Evolutionary conservation across 2,329 filamentous ascomycete species (phyloP), one percentile per base, ranked within the genome.

Genomic region (Talaromyces sp.): DNA sequence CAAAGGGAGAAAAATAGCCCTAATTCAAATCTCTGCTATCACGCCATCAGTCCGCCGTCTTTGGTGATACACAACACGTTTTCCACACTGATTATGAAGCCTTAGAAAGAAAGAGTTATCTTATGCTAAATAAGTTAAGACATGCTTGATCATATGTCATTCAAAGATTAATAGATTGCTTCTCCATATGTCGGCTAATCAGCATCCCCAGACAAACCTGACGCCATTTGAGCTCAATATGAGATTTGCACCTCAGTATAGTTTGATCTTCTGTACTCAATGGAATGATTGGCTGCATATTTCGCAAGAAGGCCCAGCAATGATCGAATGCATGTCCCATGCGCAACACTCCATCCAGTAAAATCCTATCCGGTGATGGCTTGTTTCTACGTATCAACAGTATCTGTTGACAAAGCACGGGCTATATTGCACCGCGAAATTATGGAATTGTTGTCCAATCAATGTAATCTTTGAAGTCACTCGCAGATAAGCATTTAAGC

Each of bases 301-400:
- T 43, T 53, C 58, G 56, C 40, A 61, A 65, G 34, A 22, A 43
- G n/a, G 10, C 45, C 22, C 19, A n/a, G 7, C 11, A 25, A 58
- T 54, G 31, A 27, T 31, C 58, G 25, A 31, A 59, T 45, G 31
- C 58, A 75, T 74, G 25, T 51, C 47, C 47, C 22, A 51, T 51
- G 47, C 22, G 6, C 25, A 51, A 51, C 27, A 25, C 22, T 51
- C 15, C 22, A 4, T 13, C 27, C 17, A 54, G 22, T 51, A 13
- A 51, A 25, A 27, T 49, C 19, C 19, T 49, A 13, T 51, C n/a
- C 5, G 11, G n/a, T 19, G 19, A 7, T 11, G 34, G 10, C 17
- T 51, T 51, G 47, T 27, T 51, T 15, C 34, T 49, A n/a, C n/a
- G n/a, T n/a, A 22, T 49, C 45, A 25, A 6, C 45, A 13, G 19